These are phyloP conservation scores for Citrus unshiu DNA, from an alignment of 345 rosid species.

Conservation along the genomic window DNA sequence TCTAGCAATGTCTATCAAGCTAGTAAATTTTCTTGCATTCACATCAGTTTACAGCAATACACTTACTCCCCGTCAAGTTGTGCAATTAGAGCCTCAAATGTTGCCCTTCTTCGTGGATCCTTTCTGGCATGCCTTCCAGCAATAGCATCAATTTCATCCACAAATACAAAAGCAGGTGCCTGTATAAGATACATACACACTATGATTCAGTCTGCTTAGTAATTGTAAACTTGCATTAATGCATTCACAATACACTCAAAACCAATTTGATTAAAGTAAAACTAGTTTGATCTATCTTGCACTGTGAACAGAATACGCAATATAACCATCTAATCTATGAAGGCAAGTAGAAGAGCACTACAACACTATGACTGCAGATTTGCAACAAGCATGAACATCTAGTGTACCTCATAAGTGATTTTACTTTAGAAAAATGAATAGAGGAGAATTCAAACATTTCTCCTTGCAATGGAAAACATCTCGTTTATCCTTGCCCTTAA, in stretches of 20 bases:
- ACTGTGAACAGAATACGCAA: neutral
- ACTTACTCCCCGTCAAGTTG: constrained; percentile 98
- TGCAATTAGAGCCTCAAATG: constrained; percentile 83
- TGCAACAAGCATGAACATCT: neutral
- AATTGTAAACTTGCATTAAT: neutral
- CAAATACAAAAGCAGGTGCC: constrained; percentile 97
- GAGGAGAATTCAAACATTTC: constrained; percentile 59
- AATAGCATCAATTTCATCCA: constrained; percentile 97
- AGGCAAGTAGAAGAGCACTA: neutral
- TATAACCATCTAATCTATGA: neutral
- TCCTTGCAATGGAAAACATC: constrained; percentile 85
- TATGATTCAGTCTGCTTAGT: neutral
- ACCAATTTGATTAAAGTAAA: neutral
- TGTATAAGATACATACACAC: constrained; percentile 23
- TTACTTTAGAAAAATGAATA: neutral
- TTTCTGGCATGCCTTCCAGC: constrained; percentile 93
- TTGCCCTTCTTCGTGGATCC: constrained; percentile 83
- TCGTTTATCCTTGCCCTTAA: constrained; percentile 67
- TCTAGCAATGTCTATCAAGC: neutral
- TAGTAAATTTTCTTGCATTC: neutral
- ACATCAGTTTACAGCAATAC: constrained; percentile 2
- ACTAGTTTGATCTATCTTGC: neutral
- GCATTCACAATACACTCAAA: neutral
- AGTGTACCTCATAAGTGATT: neutral
- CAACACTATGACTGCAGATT: neutral